A percentile compares a stretch with the other conserved stretches of the same genome.
phyloP scores from a whole-genome alignment of 768 basidiomycete genomes.

The Leccinum fibrillosum region DNA sequence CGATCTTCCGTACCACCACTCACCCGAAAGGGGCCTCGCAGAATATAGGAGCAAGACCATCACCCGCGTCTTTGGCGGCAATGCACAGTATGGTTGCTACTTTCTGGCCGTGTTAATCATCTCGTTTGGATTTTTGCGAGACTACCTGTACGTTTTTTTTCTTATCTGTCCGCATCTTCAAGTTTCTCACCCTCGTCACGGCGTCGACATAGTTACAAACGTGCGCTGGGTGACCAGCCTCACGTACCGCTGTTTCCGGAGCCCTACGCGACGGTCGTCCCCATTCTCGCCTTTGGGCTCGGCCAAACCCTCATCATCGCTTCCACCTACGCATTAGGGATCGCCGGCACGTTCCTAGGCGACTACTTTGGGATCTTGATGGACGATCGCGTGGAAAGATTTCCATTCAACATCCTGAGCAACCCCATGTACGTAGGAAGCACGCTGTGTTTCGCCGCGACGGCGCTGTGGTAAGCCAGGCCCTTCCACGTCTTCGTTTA shows the following conservation, averaged over 20 bases:
- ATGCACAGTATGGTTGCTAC: constrained; percentile 76
- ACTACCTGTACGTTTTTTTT: constrained; percentile 65
- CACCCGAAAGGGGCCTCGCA: constrained; percentile 21
- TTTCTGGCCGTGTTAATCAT: constrained; percentile 85
- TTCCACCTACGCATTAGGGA: constrained; percentile 86
- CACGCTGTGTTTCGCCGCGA: constrained; percentile 84
- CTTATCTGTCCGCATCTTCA: background rate
- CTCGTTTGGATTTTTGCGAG: constrained; percentile 78
- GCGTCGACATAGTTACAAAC: constrained; percentile 55
- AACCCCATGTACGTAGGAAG: constrained; percentile 99
- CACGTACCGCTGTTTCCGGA: constrained; percentile 58
- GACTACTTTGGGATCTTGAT: constrained; percentile 86
- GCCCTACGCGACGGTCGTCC: constrained; percentile 59
- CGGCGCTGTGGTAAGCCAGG: constrained; percentile 73
- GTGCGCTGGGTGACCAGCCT: constrained; percentile 77
- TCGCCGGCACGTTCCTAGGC: constrained; percentile 90
- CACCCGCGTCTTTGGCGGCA: constrained; percentile 78
- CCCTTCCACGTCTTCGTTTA: background rate
- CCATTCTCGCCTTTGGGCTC: constrained; percentile 54
- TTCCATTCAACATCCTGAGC: constrained; percentile 90
- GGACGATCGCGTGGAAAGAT: constrained; percentile 89
- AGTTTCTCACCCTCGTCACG: background rate
- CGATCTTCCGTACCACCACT: background rate
- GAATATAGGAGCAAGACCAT: constrained; percentile 86
- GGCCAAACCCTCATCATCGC: constrained; percentile 87